Conservation (phyloP, 257 asterid species). For the Forsythia viridissima region DNA sequence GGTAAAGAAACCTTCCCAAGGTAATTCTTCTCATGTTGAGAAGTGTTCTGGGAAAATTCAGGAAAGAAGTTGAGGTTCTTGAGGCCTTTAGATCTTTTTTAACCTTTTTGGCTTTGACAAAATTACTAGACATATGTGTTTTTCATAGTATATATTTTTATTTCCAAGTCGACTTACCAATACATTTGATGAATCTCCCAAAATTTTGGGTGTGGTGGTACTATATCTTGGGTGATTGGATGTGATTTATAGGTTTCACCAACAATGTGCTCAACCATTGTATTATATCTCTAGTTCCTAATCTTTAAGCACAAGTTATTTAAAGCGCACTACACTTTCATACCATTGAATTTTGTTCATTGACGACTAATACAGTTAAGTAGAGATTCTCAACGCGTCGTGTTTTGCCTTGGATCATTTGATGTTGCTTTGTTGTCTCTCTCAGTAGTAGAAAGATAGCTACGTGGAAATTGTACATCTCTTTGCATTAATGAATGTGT, state of each 20-base stretch:
- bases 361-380: neutral
- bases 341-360: neutral
- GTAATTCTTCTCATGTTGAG: slow-evolving; percentile 25
- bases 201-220: neutral
- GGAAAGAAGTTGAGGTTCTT: slow-evolving; percentile 12
- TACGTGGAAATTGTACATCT: too few species aligned
- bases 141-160: neutral
- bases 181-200: neutral
- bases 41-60: slow-evolving; percentile 28
- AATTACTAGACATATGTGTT: slow-evolving; percentile 2
- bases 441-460: too few species aligned
- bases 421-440: too few species aligned
- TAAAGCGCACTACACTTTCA: neutral
- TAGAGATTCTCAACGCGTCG: neutral
- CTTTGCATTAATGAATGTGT: neutral
- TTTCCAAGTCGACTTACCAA: neutral
- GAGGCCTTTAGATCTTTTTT: neutral
- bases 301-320: neutral
- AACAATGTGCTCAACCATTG: neutral
- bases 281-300: neutral
- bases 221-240: neutral
- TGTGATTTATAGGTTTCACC: neutral
- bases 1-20: slow-evolving; percentile 54
- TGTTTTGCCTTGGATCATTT: neutral
- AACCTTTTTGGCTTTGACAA: slow-evolving; percentile 19